A percentile compares a stretch with the other conserved stretches of the same genome.
phyloP scores from a whole-genome alignment of 1,284 basidiomycete species.

The Uromyces viciae-fabae region DNA sequence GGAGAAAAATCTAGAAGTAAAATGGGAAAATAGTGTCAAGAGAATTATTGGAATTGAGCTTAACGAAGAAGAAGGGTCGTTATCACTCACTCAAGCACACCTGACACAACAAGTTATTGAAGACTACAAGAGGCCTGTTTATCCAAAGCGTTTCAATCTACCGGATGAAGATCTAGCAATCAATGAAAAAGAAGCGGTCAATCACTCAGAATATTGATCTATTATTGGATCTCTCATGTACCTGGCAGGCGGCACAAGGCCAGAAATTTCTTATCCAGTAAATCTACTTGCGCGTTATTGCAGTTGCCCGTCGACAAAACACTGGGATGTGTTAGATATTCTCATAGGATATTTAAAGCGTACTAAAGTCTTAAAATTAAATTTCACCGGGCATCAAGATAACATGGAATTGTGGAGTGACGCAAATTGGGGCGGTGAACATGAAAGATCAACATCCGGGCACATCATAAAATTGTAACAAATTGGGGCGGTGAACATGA shows the following conservation, averaged over 20 bases:
- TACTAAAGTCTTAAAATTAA: not conserved
- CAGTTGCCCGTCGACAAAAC: not conserved
- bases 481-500: constrained; percentile 28
- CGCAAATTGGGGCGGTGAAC: constrained; percentile 30
- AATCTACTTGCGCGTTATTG: not conserved
- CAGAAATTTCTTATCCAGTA: not conserved
- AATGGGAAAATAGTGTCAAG: not conserved
- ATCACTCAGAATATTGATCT: not conserved
- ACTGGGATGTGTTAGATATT: constrained; percentile 4
- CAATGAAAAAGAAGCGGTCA: not conserved
- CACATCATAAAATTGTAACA: not conserved
- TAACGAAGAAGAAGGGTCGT: not conserved
- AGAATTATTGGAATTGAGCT: not conserved
- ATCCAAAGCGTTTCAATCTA: not conserved
- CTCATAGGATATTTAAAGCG: not conserved
- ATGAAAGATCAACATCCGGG: not conserved
- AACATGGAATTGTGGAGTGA: not conserved
- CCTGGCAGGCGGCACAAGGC: not conserved
- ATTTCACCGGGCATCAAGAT: not conserved
- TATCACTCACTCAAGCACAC: not conserved
- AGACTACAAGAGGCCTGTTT: not conserved
- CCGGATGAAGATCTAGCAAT: not conserved
- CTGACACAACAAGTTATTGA: not conserved
- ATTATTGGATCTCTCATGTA: not conserved
- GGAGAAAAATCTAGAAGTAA: not conserved